Evolutionary conservation across 352 stramenopile species (phyloP), one percentile per base, ranked within the genome.

Genomic region (Aphanomyces cochlioides): DNA sequence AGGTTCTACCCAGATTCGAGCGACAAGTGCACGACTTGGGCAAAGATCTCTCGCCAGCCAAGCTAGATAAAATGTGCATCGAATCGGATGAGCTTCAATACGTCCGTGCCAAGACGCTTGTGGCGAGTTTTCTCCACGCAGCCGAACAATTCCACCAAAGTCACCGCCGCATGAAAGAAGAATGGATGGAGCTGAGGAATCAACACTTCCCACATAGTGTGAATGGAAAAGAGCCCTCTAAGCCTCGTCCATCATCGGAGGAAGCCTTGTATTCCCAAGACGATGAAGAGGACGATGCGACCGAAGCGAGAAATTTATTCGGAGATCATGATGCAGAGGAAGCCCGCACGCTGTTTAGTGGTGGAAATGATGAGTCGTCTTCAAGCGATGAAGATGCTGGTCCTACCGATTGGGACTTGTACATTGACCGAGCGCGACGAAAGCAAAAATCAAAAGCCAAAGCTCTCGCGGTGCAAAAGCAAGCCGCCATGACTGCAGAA

Each of bases 361-460:
- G 19, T 4, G 45, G 15, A 4, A 39, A 69, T 37, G 3, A 60
- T 17, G 43, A 47, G n/a, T 37, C 15, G 7, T 28, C 47, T 5
- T n/a, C 19, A 70, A 8, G 19, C 41, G 47, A 70, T 7, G 47
- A 70, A 17, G 28, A 59, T 8, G 13, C 39, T 8, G 45, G 15
- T n/a, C 15, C n/a, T 21, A 12, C n/a, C 21, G 53, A 54, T n/a
- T 70, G 64, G 64, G 64, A 70, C 39, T 43, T 54, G 45, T 70
- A 70, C 54, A 70, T 70, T 70, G 64, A 61, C 2, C 64, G 64
- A 4, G 12, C 61, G 7, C 64, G 64, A 21, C 48, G 54, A 7
- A 70, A 70, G 40, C 64, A 70, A 50, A 60, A 61, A 36, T 63
- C n/a, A 15, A 54, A 70, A 41, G 64, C 64, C 36, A 61, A 70